Evolutionary conservation across 345 rosid species (phyloP), one percentile per base, ranked within the genome.

Genomic region (Conringia planisiliqua): DNA sequence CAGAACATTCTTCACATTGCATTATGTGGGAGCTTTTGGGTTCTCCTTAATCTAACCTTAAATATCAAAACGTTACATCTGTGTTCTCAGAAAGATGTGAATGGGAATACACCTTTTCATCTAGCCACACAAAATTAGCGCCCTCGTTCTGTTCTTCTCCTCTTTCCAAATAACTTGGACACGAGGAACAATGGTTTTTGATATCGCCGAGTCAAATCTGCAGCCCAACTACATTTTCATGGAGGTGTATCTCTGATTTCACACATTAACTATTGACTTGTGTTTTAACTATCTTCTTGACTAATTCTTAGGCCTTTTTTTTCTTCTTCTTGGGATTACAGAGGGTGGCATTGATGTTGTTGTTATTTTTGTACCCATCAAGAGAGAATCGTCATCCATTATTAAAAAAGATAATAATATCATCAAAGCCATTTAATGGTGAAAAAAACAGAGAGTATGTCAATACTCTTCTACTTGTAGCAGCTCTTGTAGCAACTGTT

Each of bases 41-140:
- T 3, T 29, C 30, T 22, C 24, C 2, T 22, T 22, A 1, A 22
- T 29, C 4, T 29, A 4, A 3, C 5, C 4, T 0, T 29, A 3
- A 4, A 29, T 3, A 4, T 3, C 4, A 29, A 29, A 4, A 29
- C 30, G 30, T 3, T 0, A 29, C 35, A 40, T 62, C 7, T 62
- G 14, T 0, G 6, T 5, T 7, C 5, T 33, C 14, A 14, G 20
- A 42, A 68, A 39, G 74, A 70, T 13, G n/a, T 18, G 44, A 43
- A 40, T 70, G 74, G 74, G n/a, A 57, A 70, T 43, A 70, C 74
- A 57, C 74, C 74, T 18, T 2, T 55, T 17, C 72, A 68, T 10
- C 27, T 68, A 0, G 72, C 72, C 4, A 10, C 72, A 33, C 39
- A 24, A 39, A 24, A 40, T 0, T 68, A 17, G 47, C 46, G 46